Evolutionary conservation across 2,329 filamentous ascomycete genomes (phyloP).

Genomic region (Metarhizium anisopliae): DNA sequence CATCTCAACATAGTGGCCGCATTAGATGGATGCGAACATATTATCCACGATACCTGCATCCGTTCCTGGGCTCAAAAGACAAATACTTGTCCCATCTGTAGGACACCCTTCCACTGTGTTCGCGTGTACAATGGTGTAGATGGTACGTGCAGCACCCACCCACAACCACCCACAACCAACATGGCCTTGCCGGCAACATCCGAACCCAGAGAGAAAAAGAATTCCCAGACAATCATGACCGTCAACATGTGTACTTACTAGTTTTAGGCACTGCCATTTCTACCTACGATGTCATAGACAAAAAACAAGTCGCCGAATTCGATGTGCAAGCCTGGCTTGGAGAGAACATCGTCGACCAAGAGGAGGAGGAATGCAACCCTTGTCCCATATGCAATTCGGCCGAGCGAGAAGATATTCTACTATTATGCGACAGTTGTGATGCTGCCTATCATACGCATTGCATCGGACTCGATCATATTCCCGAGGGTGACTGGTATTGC

Average conservation of each 20-base stretch:
- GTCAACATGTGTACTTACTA: neutral
- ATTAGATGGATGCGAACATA: slow-evolving; percentile 74
- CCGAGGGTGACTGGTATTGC: slow-evolving; percentile 81
- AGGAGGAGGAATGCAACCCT: slow-evolving; percentile 58
- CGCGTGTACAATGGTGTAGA: slow-evolving; percentile 72
- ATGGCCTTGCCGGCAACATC: neutral
- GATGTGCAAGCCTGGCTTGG: slow-evolving; percentile 68
- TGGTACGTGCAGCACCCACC: slow-evolving; percentile 47
- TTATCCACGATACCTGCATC: slow-evolving; percentile 86
- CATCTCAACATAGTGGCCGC: slow-evolving; percentile 43
- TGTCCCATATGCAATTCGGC: slow-evolving; percentile 78
- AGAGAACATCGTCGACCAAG: slow-evolving; percentile 57
- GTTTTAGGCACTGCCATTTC: slow-evolving; percentile 43
- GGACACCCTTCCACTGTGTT: slow-evolving; percentile 82
- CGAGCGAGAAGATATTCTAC: slow-evolving; percentile 74
- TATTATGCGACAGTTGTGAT: slow-evolving; percentile 89
- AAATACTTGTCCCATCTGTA: slow-evolving; percentile 96
- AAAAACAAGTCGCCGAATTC: slow-evolving; percentile 83
- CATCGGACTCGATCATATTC: slow-evolving; percentile 70
- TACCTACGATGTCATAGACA: slow-evolving; percentile 63
- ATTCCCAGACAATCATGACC: neutral
- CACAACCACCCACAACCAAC: slow-evolving; percentile 1
- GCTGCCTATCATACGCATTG: slow-evolving; percentile 87
- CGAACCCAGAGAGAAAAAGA: too few species aligned
- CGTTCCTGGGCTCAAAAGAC: slow-evolving; percentile 93